A percentile compares a stretch with the other conserved stretches of the same genome.
These are phyloP conservation scores for Zymoseptoria pseudotritici DNA, from an alignment of 2,329 filamentous ascomycete genomes.

Conservation along the genomic window DNA sequence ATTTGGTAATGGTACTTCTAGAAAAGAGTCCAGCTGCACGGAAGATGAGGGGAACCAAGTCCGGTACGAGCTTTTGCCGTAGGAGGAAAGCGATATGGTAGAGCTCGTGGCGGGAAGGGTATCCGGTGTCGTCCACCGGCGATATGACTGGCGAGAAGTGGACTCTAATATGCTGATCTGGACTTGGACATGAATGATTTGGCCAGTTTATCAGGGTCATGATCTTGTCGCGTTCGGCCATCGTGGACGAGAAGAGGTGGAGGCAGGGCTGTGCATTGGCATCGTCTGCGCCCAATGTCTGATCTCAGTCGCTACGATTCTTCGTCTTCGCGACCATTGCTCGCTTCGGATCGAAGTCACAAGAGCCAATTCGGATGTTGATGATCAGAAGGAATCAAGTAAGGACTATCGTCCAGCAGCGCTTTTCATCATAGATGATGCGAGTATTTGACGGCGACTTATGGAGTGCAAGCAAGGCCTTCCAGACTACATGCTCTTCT, in stretches of 20 bases:
- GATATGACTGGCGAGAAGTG: background rate
- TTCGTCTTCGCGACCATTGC: background rate
- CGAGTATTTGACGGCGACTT: no score
- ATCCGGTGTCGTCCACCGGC: background rate
- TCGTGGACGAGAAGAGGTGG: background rate
- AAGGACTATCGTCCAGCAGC: no score
- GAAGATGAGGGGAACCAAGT: slow-evolving; percentile 7
- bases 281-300: background rate
- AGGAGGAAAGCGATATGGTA: slow-evolving; percentile 10
- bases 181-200: background rate
- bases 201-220: background rate
- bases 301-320: background rate
- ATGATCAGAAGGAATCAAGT: background rate
- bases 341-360: background rate
- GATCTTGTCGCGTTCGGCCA: background rate
- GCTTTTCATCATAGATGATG: no score
- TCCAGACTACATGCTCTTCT: no score
- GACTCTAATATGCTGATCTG: background rate
- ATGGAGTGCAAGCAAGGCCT: no score
- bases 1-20: background rate
- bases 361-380: background rate
- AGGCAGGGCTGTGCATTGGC: background rate
- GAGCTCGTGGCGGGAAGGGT: background rate
- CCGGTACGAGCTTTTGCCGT: slow-evolving; percentile 8
- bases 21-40: slow-evolving; percentile 2